Conservation (phyloP, 306 rosid species). For the Corylus avellana region DNA sequence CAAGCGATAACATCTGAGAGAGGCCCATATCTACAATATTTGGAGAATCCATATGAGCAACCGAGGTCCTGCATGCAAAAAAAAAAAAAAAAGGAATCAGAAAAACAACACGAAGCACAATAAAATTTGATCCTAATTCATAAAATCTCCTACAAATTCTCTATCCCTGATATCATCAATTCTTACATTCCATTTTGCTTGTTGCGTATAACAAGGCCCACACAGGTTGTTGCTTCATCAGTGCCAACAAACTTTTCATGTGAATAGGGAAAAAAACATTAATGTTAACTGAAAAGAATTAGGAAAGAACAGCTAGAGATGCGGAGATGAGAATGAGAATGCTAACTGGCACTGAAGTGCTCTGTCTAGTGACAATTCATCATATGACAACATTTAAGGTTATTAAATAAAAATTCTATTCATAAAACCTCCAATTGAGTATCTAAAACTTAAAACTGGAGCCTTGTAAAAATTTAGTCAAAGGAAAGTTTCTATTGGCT, state of each 20-base stretch:
- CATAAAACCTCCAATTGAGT: background rate
- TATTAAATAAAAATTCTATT: slow-evolving; percentile 11
- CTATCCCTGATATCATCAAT: background rate
- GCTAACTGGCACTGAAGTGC: slow-evolving; percentile 4
- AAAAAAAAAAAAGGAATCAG: background rate
- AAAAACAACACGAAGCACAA: slow-evolving; percentile 6
- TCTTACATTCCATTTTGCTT: slow-evolving; percentile 74
- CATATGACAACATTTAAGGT: slow-evolving; percentile 7
- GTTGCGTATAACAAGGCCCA: slow-evolving; percentile 74
- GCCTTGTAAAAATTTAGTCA: background rate
- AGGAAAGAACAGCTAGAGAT: background rate
- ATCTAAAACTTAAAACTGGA: background rate
- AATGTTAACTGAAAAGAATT: slow-evolving; percentile 5
- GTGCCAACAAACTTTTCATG: slow-evolving; percentile 75
- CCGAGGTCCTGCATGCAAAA: slow-evolving; percentile 53
- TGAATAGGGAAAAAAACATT: slow-evolving; percentile 7
- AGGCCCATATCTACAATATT: slow-evolving; percentile 66
- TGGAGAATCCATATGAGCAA: slow-evolving; percentile 89
- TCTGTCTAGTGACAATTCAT: too few relatives aligned
- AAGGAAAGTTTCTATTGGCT: background rate
- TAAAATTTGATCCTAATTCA: background rate
- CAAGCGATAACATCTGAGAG: slow-evolving; percentile 67
- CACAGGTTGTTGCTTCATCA: slow-evolving; percentile 96
- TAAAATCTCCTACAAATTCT: slow-evolving; percentile 3
- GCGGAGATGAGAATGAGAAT: background rate